Base-by-base conservation (phyloP, 1,139 yeast genomes). In the Hyphopichia fennica region DNA sequence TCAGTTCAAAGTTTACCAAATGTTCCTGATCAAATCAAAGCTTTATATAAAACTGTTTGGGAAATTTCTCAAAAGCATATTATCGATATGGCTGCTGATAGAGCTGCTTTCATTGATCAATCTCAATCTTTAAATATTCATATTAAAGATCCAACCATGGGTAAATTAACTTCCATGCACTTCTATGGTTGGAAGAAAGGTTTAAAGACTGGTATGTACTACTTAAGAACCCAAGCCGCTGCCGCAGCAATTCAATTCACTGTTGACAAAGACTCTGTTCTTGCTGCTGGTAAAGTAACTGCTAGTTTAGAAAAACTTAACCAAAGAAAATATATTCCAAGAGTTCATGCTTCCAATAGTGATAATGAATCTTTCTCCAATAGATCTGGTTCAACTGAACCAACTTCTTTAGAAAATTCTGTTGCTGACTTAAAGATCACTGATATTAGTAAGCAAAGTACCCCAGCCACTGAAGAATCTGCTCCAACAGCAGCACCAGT, bases 161-260 rank as follows among this genome's bases (percentile, higher is more conserved):
- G 81, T 52, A 78, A 77, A 52, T 65, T 79, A 56, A 79, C 84
- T 30, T 72, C 80, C 30, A 76, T 78, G 74, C 84, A 79, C 54
- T 79, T 79, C 62, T 78, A 78, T 50, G 81, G 81, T 30, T 79
- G 84, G 84, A 75, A 78, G 65, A 77, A 75, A 56, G 84, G 84
- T 35, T 69, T 79, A 49, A 79, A 79, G 63, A 79, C 84, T 35
- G 84, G 84, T 50, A 79, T 79, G 82, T 79, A 79, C 60, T 79
- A 79, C 54, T 66, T 79, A 52, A 69, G 84, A 63, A 79, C 84
- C 4, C 83, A 79, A 60, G 82, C 83, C 47, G 84, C 84, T 37
- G 69, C 82, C 33, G 76, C 81, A 50, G 83, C 84, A 39, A 79
- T 79, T 55, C 83, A 79, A 58, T 79, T 79, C 55, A 79, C 84